Percentiles rank a stretch among this genome's conserved stretches.
phyloP scores from a whole-genome alignment of 352 stramenopile genomes.

The Saprolegnia parasitica region DNA sequence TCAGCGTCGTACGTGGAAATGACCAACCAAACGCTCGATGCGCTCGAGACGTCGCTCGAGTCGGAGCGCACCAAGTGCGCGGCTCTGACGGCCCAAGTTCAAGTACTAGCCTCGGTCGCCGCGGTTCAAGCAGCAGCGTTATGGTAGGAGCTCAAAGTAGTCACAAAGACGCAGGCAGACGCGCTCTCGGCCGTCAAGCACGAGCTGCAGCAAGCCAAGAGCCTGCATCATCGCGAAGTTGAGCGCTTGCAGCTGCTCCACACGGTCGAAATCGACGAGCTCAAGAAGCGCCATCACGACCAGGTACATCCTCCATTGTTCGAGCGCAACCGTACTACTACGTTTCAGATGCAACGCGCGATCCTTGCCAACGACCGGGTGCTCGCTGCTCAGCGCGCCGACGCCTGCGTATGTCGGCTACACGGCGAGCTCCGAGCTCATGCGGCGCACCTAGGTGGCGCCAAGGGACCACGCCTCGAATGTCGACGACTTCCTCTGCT shows the following conservation, averaged over 20 bases:
- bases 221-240: neutral
- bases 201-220: neutral
- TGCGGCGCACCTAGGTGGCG: neutral
- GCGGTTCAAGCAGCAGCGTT: neutral
- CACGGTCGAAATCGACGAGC: slow-evolving; percentile 17
- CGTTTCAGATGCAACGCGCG: slow-evolving; percentile 24
- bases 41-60: slow-evolving; percentile 7
- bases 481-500: slow-evolving; percentile 20
- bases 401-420: neutral
- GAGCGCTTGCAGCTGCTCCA: slow-evolving; percentile 21
- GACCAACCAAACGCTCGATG: slow-evolving; percentile 22
- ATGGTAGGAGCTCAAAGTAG: slow-evolving; percentile 13
- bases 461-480: neutral
- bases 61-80: neutral
- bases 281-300: slow-evolving; percentile 19
- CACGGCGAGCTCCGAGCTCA: neutral
- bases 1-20: slow-evolving; percentile 26
- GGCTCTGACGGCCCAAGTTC: slow-evolving; percentile 6
- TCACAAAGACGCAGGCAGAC: neutral
- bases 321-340: no score
- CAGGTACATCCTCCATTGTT: slow-evolving; percentile 2
- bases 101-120: slow-evolving; percentile 7
- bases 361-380: slow-evolving; percentile 24
- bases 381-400: neutral
- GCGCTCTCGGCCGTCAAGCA: neutral